Base-by-base conservation (phyloP, 495 filamentous ascomycete species). In the Tuber magnatum region DNA sequence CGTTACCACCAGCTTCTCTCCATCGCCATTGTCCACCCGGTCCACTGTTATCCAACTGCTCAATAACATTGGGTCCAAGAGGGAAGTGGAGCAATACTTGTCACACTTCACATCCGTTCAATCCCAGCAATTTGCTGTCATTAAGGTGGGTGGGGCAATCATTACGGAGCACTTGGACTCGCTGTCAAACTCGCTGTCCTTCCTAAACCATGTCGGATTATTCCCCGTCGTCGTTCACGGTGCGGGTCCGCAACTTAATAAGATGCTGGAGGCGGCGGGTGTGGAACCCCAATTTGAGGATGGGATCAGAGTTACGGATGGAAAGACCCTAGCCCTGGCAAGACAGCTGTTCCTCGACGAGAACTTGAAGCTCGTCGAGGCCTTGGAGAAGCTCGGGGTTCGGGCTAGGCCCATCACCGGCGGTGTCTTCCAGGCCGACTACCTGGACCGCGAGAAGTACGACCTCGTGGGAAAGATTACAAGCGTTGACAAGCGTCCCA, bases 141-240 rank as follows among this genome's bases (percentile, higher is more conserved):
- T 99, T 84, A 99, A 99, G 87, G 96, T 99, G 72, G 95, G 95
- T 38, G 95, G 95, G 71, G 95, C 96, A 71, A 98, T 98, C 81
- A 90, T 99, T 80, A 97, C 94, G 75, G 94, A 98, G 84, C 93
- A 97, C 85, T 87, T 97, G 72, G 91, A 97, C 83, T 92, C 92
- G 68, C 88, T 99, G 71, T 95, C 93, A 78, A 92, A 91, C 48
- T 92, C 92, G 14, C 87, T 99, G 74, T 92, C 92, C 28, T 96
- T 97, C 86, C 89, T 99, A 42, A 94, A 97, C 86, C 91, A 95
- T 87, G 92, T 98, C 84, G 95, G 96, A 41, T 88, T 99, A 46
- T 98, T 91, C 84, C 95, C 95, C 56, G 92, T 99, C 83, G 93
- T 99, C 73, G 94, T 99, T 48, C 95, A 99, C 83, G 95, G 95